These are phyloP conservation scores for Eleusine indica DNA, from an alignment of 176 grass and related monocot species.

Conservation along the genomic window DNA sequence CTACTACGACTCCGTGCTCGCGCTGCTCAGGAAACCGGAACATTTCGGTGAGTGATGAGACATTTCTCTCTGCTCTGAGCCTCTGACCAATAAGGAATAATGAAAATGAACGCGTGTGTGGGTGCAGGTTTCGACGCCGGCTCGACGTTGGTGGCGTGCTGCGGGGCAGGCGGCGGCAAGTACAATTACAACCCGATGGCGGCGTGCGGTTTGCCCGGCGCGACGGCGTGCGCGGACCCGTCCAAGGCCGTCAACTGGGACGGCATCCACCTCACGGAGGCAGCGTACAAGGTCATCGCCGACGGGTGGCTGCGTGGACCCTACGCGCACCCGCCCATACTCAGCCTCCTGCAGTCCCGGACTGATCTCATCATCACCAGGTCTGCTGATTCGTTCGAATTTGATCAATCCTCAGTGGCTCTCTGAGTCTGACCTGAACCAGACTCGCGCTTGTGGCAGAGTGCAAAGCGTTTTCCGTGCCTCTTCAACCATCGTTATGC, in stretches of 20 bases:
- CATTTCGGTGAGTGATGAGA: background rate
- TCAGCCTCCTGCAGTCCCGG: no score
- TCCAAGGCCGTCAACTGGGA: slow-evolving; percentile 51
- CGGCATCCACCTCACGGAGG: slow-evolving; percentile 57
- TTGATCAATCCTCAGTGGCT: no score
- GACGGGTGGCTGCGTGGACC: background rate
- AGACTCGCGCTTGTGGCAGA: no score
- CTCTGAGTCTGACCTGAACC: no score
- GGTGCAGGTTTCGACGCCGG: background rate
- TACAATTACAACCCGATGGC: slow-evolving; percentile 51
- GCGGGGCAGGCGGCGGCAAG: slow-evolving; percentile 41
- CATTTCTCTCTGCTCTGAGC: no score
- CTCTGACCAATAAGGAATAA: no score
- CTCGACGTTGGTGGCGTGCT: slow-evolving; percentile 35
- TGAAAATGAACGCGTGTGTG: no score
- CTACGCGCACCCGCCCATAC: background rate
- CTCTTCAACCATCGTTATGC: no score
- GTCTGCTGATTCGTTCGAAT: no score
- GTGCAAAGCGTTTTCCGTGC: no score
- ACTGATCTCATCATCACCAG: no score
- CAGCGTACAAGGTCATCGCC: slow-evolving; percentile 40
- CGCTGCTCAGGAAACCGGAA: background rate
- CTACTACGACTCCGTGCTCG: slow-evolving; percentile 22
- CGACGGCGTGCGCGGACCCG: slow-evolving; percentile 31
- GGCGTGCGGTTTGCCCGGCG: slow-evolving; percentile 38